Evolutionary conservation across 176 grass and related monocot species (phyloP), one percentile per base, ranked within the genome.

Genomic region (Neostapfia colusana): DNA sequence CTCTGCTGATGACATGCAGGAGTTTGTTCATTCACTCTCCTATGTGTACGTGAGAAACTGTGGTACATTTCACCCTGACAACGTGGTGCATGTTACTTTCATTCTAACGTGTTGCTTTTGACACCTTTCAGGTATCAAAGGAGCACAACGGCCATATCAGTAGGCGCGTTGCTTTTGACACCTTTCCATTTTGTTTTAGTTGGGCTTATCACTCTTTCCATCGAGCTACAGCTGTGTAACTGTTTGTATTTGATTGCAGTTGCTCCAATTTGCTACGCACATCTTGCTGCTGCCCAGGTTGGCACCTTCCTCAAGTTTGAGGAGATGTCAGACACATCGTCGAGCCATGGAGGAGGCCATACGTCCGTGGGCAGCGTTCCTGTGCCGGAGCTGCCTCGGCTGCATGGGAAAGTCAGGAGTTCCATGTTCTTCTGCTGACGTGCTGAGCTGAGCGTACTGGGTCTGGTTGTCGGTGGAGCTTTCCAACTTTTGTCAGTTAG

Each of bases 371-470:
- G 79, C 15, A 82, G 82, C 35, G 27, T 61, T 23, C 59, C 91
- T 0, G 86, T 93, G 18, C 95, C 89, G 0, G 89, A 93, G 65
- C 60, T 97, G 2, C 95, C 95, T 12, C 85, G 82, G 2, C 65
- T 93, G 15, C 89, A 97, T 24, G 73, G 92, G 24, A 98, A 98
- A 50, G 91, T 96, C 6, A 80, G 86, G 83, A 94, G 79, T 37
- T 92, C 91, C 15, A 98, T 98, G 91, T 98, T 98, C 83, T 98
- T 98, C 79, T 98, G 95, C 53, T 96, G 73, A 86, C 28, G 15
- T 23, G 63, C 31, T 15, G 18, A 12, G 6, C 25, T 39, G 59
- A 62, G 49, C 18, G 4, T 54, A 38, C 0, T 23, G 13, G 13
- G 9, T 61, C 54, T 7, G 67, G 66, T 16, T 0, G 31, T 9